Evolutionary conservation across 345 rosid species (phyloP).

Genomic region (Syzygium jambos): DNA sequence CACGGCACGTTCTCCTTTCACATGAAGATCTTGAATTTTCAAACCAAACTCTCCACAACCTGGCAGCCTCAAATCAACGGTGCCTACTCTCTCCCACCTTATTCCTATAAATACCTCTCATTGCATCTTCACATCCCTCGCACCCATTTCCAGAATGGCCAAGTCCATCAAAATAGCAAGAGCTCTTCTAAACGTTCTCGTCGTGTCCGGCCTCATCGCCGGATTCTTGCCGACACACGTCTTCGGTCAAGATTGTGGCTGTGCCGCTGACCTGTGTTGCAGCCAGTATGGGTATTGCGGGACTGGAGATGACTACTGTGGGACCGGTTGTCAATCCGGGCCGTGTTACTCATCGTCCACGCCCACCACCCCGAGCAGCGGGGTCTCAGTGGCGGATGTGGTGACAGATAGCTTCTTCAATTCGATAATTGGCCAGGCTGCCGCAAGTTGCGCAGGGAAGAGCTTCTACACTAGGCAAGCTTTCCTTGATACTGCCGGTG

Average conservation of each 20-base stretch:
- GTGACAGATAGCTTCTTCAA: conserved; percentile 47
- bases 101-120: not conserved
- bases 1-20: not conserved
- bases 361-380: conserved; percentile 5
- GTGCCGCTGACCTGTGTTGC: conserved; percentile 25
- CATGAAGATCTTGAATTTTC: not conserved
- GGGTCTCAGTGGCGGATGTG: conserved; percentile 25
- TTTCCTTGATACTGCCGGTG: conserved; percentile 39
- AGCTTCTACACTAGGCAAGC: conserved; percentile 47
- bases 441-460: conserved; percentile 41
- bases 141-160: not conserved
- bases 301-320: conserved; percentile 26
- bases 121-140: not conserved
- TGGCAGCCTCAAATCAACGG: accelerated
- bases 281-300: conserved; percentile 35
- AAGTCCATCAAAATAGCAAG: accelerated
- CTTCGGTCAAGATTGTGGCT: conserved; percentile 29
- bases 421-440: conserved; percentile 45
- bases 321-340: conserved; percentile 41
- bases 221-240: not conserved
- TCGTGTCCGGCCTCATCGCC: not conserved
- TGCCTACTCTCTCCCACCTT: accelerated
- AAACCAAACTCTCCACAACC: accelerated
- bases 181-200: not conserved
- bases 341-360: conserved; percentile 45